phyloP scores from a whole-genome alignment of 2,329 filamentous ascomycete species.

The Diaporthe longicolla region DNA sequence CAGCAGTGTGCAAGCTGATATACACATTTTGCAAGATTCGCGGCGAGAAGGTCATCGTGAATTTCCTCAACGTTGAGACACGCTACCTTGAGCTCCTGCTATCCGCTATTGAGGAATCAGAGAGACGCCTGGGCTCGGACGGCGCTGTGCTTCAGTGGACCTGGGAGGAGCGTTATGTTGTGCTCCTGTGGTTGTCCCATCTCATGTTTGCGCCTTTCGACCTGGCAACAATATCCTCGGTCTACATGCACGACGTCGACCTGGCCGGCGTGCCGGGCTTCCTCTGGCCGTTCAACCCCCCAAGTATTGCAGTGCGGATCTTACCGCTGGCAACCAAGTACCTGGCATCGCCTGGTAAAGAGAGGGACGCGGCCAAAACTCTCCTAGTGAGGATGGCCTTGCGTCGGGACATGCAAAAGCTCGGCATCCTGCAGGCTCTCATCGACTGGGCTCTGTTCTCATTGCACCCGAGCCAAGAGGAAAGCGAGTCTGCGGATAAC shows the following conservation, averaged over 20 bases:
- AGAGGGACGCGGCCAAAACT: slow-evolving; percentile 87
- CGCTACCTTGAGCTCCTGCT: slow-evolving; percentile 86
- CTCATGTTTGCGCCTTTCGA: slow-evolving; percentile 91
- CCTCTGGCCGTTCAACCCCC: slow-evolving; percentile 71
- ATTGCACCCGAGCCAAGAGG: slow-evolving; percentile 62
- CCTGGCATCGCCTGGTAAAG: slow-evolving; percentile 83
- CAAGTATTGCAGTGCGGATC: slow-evolving; percentile 78
- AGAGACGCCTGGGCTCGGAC: slow-evolving; percentile 48
- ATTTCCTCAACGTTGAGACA: slow-evolving; percentile 92
- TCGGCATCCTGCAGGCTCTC: slow-evolving; percentile 78
- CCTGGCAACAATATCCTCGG: slow-evolving; percentile 84
- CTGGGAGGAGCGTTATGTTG: slow-evolving; percentile 92
- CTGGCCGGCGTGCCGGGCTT: slow-evolving; percentile 63
- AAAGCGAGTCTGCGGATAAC: slow-evolving; percentile 40
- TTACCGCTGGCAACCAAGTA: slow-evolving; percentile 80
- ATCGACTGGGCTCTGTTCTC: slow-evolving; percentile 78
- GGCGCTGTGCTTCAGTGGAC: slow-evolving; percentile 59
- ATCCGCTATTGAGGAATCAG: slow-evolving; percentile 76
- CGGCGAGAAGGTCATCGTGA: slow-evolving; percentile 91
- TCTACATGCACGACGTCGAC: slow-evolving; percentile 62
- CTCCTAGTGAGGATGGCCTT: slow-evolving; percentile 87
- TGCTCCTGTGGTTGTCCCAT: slow-evolving; percentile 89
- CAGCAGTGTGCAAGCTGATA: slow-evolving; percentile 82
- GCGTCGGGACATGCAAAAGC: slow-evolving; percentile 87
- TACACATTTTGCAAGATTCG: slow-evolving; percentile 96